Evolutionary conservation across 2,329 filamentous ascomycete genomes (phyloP).

Genomic region (Sarocladium oryzae): DNA sequence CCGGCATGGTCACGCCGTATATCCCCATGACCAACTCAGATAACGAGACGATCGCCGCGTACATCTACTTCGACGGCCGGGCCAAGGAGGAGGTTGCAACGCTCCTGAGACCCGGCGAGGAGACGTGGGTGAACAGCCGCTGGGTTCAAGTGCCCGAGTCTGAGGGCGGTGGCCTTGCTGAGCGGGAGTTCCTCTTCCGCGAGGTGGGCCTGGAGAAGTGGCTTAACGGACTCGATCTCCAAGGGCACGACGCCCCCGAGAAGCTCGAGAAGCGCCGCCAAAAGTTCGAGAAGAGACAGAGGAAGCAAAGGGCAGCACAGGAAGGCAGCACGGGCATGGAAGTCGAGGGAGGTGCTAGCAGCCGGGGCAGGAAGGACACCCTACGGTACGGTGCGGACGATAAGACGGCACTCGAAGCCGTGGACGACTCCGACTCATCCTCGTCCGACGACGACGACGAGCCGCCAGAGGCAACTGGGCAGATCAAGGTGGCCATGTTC

Average conservation of each 20-base stretch:
- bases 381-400: constrained; percentile 77
- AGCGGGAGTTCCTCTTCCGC: constrained; percentile 93
- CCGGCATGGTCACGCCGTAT: constrained; percentile 69
- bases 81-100: constrained; percentile 96
- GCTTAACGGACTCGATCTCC: constrained; percentile 93
- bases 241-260: constrained; percentile 84
- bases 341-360: constrained; percentile 36
- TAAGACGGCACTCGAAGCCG: constrained; percentile 64
- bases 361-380: constrained; percentile 40
- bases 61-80: constrained; percentile 97
- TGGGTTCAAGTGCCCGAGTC: constrained; percentile 93
- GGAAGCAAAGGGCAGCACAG: constrained; percentile 49
- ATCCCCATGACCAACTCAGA: constrained; percentile 86
- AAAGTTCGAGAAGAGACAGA: constrained; percentile 65
- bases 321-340: constrained; percentile 29
- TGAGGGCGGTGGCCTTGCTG: constrained; percentile 88
- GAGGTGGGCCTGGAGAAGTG: constrained; percentile 94
- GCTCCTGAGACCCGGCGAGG: constrained; percentile 81
- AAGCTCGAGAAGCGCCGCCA: constrained; percentile 83
- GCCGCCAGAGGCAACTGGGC: constrained; percentile 86
- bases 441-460: constrained; percentile 78
- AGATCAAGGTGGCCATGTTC: constrained; percentile 97
- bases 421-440: constrained; percentile 68
- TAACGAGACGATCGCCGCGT: constrained; percentile 96
- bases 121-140: constrained; percentile 97